Evolutionary conservation across 1,284 basidiomycete species (phyloP).

Genomic region (Cryptococcus sp.): DNA sequence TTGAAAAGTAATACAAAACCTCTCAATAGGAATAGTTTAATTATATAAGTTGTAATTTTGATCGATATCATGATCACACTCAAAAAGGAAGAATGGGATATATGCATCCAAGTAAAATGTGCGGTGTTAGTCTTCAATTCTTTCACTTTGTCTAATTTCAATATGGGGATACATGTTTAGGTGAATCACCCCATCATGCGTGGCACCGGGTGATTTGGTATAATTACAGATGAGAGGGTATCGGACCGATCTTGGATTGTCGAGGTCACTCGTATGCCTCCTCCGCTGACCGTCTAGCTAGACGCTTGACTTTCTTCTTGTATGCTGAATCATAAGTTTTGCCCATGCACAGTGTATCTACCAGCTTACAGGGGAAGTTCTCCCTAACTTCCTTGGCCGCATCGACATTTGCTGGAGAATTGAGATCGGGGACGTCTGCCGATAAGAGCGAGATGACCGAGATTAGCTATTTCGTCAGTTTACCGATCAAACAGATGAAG

Average conservation of each 20-base stretch:
- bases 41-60: too few relatives aligned
- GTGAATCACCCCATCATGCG: too few relatives aligned
- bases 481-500: background rate
- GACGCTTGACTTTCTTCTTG: constrained; percentile 86
- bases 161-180: too few relatives aligned
- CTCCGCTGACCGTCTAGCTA: constrained; percentile 79
- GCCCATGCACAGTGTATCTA: background rate
- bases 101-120: too few relatives aligned
- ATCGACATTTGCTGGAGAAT: constrained; percentile 96
- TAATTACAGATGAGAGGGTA: constrained; percentile 1
- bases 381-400: constrained; percentile 86
- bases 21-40: too few relatives aligned
- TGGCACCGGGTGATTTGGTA: too few relatives aligned
- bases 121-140: too few relatives aligned
- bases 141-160: too few relatives aligned
- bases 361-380: constrained; percentile 59
- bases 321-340: constrained; percentile 54
- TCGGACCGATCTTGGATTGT: background rate
- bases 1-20: too few relatives aligned
- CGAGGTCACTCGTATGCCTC: constrained; percentile 67
- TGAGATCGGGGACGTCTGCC: constrained; percentile 84
- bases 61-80: too few relatives aligned
- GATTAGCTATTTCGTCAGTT: constrained; percentile 62
- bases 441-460: constrained; percentile 95
- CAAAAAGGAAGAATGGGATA: too few relatives aligned